Percentiles rank a stretch among this genome's conserved stretches.
phyloP scores from a whole-genome alignment of 2,329 filamentous ascomycete genomes.

The Colletotrichum sojae region DNA sequence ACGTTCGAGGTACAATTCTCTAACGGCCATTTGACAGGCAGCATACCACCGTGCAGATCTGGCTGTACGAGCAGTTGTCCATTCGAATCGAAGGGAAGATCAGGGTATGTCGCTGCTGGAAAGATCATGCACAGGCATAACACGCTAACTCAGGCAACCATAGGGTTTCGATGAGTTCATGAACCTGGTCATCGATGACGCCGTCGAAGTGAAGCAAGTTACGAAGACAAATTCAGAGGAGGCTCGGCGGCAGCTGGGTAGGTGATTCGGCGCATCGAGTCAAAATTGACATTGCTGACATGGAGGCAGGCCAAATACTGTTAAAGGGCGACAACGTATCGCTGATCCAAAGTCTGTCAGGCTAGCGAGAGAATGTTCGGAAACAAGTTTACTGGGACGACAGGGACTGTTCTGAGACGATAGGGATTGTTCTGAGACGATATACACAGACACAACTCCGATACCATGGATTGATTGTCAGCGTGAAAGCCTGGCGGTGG shows the following conservation, averaged over 20 bases:
- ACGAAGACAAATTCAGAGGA: constrained; percentile 85
- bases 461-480: constrained; percentile 36
- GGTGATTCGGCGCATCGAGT: constrained; percentile 42
- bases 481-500: constrained; percentile 59
- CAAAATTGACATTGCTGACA: constrained; percentile 44
- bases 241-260: constrained; percentile 84
- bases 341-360: constrained; percentile 78
- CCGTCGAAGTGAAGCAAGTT: constrained; percentile 88
- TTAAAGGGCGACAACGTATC: constrained; percentile 92
- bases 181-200: constrained; percentile 97
- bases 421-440: constrained; percentile 17
- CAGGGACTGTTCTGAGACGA: constrained; percentile 15
- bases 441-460: constrained; percentile 19
- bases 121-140: neutral
- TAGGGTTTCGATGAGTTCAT: constrained; percentile 99
- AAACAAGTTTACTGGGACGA: constrained; percentile 58
- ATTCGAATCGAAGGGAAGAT: constrained; percentile 98
- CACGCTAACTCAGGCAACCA: constrained; percentile 39
- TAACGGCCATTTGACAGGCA: constrained; percentile 51
- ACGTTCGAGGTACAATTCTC: neutral
- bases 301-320: constrained; percentile 80
- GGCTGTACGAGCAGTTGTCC: constrained; percentile 95
- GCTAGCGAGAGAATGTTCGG: constrained; percentile 67
- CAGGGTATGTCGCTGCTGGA: constrained; percentile 71
- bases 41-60: constrained; percentile 90